These are phyloP conservation scores for Decorospora gaudefroyi DNA, from an alignment of 2,329 filamentous ascomycete genomes.

Conservation along the genomic window DNA sequence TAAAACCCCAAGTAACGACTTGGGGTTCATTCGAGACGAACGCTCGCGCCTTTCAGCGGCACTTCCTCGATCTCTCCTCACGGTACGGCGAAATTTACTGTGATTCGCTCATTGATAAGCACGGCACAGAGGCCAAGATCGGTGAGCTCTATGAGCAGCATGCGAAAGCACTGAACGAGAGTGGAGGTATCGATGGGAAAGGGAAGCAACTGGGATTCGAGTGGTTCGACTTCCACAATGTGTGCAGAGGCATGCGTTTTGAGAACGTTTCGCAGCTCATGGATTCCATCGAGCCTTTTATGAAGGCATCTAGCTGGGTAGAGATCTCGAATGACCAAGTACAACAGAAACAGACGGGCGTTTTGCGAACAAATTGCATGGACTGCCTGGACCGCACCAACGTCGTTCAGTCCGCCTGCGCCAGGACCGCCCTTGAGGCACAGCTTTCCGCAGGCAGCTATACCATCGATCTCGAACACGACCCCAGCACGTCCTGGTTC, in stretches of 20 bases:
- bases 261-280: conserved; percentile 88
- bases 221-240: conserved; percentile 97
- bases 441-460: conserved; percentile 79
- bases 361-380: conserved; percentile 97
- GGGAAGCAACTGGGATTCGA: conserved; percentile 68
- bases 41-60: conserved; percentile 73
- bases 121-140: conserved; percentile 77
- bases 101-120: conserved; percentile 86
- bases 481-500: conserved; percentile 88
- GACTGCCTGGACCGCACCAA: conserved; percentile 96
- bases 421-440: conserved; percentile 75
- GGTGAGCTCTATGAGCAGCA: conserved; percentile 76
- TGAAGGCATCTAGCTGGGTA: conserved; percentile 74
- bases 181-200: conserved; percentile 55
- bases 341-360: conserved; percentile 65
- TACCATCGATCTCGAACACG: conserved; percentile 72
- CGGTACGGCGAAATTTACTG: conserved; percentile 78
- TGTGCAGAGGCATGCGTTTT: conserved; percentile 95
- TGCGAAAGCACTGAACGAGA: conserved; percentile 67
- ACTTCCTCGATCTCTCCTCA: conserved; percentile 71
- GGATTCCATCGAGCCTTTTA: conserved; percentile 66
- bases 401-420: conserved; percentile 91
- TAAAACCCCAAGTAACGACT: conserved; percentile 82
- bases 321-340: conserved; percentile 56
- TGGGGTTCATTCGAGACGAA: conserved; percentile 83